Conservation (phyloP, 106 monocot genomes). For the Apostasia shenzhenica region DNA sequence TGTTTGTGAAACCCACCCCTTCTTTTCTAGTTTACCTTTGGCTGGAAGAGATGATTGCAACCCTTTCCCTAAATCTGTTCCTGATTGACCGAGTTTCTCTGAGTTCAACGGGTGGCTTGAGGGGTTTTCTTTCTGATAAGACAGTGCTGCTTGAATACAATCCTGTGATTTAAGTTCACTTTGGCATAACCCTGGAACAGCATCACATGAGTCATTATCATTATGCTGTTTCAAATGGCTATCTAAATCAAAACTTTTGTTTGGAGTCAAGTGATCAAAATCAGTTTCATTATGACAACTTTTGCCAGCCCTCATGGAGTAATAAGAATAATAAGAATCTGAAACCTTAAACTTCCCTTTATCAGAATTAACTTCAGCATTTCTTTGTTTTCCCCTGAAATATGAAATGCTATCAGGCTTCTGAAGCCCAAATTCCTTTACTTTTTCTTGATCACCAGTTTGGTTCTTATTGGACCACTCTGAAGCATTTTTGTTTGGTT, state of each 20-base stretch:
- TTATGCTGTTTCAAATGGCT: conserved; percentile 3
- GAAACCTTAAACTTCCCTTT: conserved; percentile 23
- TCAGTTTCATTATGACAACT: not conserved
- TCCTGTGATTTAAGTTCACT: conserved; percentile 6
- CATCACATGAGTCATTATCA: conserved; percentile 7
- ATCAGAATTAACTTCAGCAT: conserved; percentile 16
- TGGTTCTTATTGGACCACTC: conserved; percentile 5
- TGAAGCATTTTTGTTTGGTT: conserved; percentile 3
- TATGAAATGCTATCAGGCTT: conserved; percentile 17
- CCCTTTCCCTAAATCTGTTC: conserved; percentile 19
- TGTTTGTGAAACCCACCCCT: conserved; percentile 5
- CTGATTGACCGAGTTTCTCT: conserved; percentile 21
- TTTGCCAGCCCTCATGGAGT: conserved; percentile 7
- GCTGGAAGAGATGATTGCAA: conserved; percentile 12
- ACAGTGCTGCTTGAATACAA: conserved; percentile 9
- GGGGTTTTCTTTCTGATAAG: conserved; percentile 9
- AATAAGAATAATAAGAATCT: conserved; percentile 7
- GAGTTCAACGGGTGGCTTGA: not conserved
- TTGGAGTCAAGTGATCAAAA: not conserved
- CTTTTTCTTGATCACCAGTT: conserved; percentile 8
- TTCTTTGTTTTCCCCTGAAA: conserved; percentile 21
- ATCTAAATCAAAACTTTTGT: not conserved
- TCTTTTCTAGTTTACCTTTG: conserved; percentile 18
- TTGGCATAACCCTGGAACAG: not conserved
- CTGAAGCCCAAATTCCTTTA: conserved; percentile 10